Base-by-base conservation (phyloP, 257 asterid genomes). In the Cordia subcordata region DNA sequence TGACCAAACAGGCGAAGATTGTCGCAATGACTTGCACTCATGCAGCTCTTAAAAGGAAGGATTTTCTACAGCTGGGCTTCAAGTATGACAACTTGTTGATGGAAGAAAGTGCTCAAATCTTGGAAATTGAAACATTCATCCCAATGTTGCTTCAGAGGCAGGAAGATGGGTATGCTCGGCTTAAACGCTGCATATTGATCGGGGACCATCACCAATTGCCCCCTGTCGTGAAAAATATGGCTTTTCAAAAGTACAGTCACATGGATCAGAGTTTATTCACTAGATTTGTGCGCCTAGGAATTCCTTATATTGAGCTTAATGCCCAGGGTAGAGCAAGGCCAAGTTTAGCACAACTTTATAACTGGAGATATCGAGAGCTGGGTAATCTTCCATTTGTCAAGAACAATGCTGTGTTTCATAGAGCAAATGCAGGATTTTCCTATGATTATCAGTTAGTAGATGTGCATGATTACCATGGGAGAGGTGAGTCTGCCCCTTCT, bases 11-110 rank as follows among this genome's bases (percentile, higher is more conserved):
- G 73, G 99, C 99, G 53, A 93, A 93, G 79, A 81, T 93, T 57
- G 99, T 93, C 62, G 99, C 99, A 14, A 93, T 93, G 99, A 93
- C 97, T 67, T 93, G 99, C 77, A 93, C 99, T 65, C 99, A 93
- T 69, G 99, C 99, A 52, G 99, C 99, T 58, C 94, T 93, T 55
- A 93, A 93, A 70, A 72, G 99, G 71, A 93, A 93, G 75, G 99
- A 93, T 82, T 93, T 93, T 79, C 80, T 93, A 68, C 70, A 93
- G 60, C 37, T 93, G 74, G 96, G 97, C 62, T 93, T 93, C 61
- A 93, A 93, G 75, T 93, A 93, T 55, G 99, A 93, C 77, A 93
- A 93, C 75, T 72, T 93, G 69, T 65, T 93, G 66, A 93, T 93
- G 99, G 99, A 93, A 79, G 99, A 93, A 81, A 93, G 99, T 81